Base-by-base conservation (phyloP, 169 alveolate genomes). In the Plasmodium relictum region DNA sequence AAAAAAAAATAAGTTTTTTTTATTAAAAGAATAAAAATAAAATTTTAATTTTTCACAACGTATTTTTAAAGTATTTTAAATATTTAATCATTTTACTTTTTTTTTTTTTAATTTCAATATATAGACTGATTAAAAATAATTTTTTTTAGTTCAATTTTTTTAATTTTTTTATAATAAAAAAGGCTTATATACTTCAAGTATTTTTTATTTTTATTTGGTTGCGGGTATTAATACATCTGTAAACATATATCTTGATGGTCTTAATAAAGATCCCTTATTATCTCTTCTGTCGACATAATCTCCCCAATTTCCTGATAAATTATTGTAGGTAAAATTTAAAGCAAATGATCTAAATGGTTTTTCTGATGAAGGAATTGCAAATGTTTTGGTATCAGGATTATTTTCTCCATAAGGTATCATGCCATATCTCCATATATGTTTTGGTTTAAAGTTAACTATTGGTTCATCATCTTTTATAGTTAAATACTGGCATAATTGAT, bases 281-380 rank as follows among this genome's bases (percentile, higher is more conserved):
- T 95, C 97, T 63, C 93, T 96, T 83, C 97, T 94, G 89, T 95
- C 92, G 68, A 95, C 86, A 85, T 95, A 95, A 88, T 95, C 97
- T 73, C 97, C 97, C 97, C 97, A 95, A 92, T 94, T 94, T 61
- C 97, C 97, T 12, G 97, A 95, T 52, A 94, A 95, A 89, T 95
- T 95, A 92, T 95, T 95, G 93, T 93, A 93, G 44, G 97, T 95
- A 86, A 95, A 95, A 91, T 93, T 94, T 78, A 95, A 91, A 37
- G 97, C 97, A 89, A 95, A 88, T 54, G 97, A 93, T 61, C 97
- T 91, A 37, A 95, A 93, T 10, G 97, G 97, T 92, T 93, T 91
- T 42, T 95, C 97, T 68, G 94, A 94, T 54, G 95, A 66, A 0
- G 97, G 97, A 20, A 93, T 88, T 44, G 94, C 95, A 88, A 95